phyloP scores from a whole-genome alignment of 2,329 filamentous ascomycete genomes.

The Ceratocystis cubensis region DNA sequence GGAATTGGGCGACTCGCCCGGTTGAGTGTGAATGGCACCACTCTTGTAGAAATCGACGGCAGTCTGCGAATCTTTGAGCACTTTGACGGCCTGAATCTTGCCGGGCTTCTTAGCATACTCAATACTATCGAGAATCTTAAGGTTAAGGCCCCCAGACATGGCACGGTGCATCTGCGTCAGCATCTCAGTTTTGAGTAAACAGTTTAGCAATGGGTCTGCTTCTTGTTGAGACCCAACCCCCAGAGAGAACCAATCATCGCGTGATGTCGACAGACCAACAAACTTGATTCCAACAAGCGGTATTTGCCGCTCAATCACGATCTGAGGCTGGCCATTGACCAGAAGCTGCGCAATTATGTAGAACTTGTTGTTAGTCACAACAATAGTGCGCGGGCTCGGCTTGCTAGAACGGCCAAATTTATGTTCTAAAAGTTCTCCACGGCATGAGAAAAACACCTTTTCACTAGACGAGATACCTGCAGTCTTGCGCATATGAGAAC shows the following conservation, averaged over 20 bases:
- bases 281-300: constrained; percentile 81
- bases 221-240: constrained; percentile 84
- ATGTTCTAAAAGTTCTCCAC: constrained; percentile 76
- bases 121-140: constrained; percentile 73
- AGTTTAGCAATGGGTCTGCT: constrained; percentile 84
- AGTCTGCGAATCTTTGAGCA: constrained; percentile 70
- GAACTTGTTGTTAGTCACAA: constrained; percentile 75
- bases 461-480: constrained; percentile 62
- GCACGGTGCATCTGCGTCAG: constrained; percentile 79
- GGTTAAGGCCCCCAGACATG: constrained; percentile 65
- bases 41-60: constrained; percentile 86
- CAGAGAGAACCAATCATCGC: constrained; percentile 95
- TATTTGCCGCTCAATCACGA: constrained; percentile 68
- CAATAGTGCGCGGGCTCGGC: constrained; percentile 68
- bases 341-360: constrained; percentile 80
- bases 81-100: constrained; percentile 80
- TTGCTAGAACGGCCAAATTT: constrained; percentile 97
- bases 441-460: constrained; percentile 74
- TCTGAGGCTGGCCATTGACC: constrained; percentile 68
- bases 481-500: constrained; percentile 64
- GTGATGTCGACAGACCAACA: constrained; percentile 64
- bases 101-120: constrained; percentile 97
- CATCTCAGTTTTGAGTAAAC: constrained; percentile 91
- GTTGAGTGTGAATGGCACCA: constrained; percentile 72
- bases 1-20: constrained; percentile 72